Base-by-base conservation (phyloP, 1,284 basidiomycete genomes). In the Meripilus lineatus region DNA sequence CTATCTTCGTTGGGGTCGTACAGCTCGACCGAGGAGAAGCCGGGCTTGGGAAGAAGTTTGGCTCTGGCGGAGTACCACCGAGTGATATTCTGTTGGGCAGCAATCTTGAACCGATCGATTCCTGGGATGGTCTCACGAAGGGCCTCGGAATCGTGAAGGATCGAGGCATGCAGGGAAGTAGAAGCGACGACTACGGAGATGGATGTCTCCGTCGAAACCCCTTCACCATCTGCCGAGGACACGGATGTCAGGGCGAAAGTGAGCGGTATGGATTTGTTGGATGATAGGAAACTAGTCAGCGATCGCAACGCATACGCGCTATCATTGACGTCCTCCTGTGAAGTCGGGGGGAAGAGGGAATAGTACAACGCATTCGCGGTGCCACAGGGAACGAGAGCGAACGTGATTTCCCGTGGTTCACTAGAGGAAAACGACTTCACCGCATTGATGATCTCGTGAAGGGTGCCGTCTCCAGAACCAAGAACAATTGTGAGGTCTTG, bases 281-380 rank as follows among this genome's bases (percentile, higher is more conserved):
- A 79, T 1, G 68, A 65, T 22, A 69, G 60, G 21, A 89, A 52
- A 8, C 82, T 81, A 50, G 70, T 69, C 22, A 88, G 64, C 48
- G 42, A 44, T 17, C 13, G 32, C 5, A 38, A 22, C 21, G 20
- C 17, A 26, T 41, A 41, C 3, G 26, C 17, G 3, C 18, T 22
- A n/a, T 30, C 28, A 10, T n/a, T n/a, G 4, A 14, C n/a, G 6
- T 8, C 18, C 11, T 57, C 48, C 5, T 52, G 48, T 10, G 57
- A 45, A 13, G 51, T 34, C 5, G 70, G 70, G 3, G 70, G 74
- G 53, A 79, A 86, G 35, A 81, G 63, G 36, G 72, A 84, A 42
- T 75, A 74, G 61, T 86, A 93, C n/a, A 96, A 70, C 0, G 94
- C 94, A 58, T 97, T 97, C 15, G 92, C 93, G n/a, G 93, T 97